These are phyloP conservation scores for Mucor lusitanicus DNA, from an alignment of 371 early-diverging fungal genomes.

Conservation along the genomic window DNA sequence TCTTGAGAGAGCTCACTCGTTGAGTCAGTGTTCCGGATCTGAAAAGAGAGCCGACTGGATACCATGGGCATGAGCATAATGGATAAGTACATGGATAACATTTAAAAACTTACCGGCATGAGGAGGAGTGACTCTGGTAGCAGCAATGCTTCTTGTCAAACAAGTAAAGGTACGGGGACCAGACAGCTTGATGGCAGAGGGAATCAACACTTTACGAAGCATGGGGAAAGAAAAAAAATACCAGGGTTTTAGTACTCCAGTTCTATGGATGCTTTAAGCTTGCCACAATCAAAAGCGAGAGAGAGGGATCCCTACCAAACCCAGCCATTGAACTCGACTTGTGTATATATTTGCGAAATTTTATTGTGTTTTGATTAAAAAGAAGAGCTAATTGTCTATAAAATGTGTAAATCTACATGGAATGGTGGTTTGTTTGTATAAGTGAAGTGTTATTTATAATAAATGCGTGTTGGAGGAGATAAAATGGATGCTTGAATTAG, in stretches of 20 bases:
- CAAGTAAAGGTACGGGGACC: slow-evolving; percentile 3
- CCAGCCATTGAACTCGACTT: not conserved
- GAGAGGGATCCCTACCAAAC: not conserved
- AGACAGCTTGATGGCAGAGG: slow-evolving; percentile 8
- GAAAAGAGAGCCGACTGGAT: not conserved
- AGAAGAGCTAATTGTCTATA: not conserved
- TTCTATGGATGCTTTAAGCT: not conserved
- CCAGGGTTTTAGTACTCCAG: not conserved
- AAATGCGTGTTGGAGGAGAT: not conserved
- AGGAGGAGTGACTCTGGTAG: not conserved
- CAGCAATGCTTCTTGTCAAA: slow-evolving; percentile 2
- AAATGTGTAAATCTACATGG: slow-evolving; percentile 1
- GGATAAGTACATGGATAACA: no score
- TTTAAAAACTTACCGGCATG: not conserved
- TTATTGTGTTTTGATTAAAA: no score
- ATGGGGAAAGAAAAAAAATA: slow-evolving; percentile 4
- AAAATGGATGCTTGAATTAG: slow-evolving; percentile 6
- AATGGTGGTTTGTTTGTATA: not conserved
- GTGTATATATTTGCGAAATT: not conserved
- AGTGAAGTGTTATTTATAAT: not conserved
- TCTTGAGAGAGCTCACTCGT: slow-evolving; percentile 15
- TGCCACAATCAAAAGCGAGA: not conserved
- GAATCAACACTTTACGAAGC: slow-evolving; percentile 17
- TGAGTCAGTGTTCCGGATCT: slow-evolving; percentile 6
- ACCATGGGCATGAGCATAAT: not conserved